These are phyloP conservation scores for Stephanodiscus triporus DNA, from an alignment of 108 stramenopile genomes.

Conservation along the genomic window DNA sequence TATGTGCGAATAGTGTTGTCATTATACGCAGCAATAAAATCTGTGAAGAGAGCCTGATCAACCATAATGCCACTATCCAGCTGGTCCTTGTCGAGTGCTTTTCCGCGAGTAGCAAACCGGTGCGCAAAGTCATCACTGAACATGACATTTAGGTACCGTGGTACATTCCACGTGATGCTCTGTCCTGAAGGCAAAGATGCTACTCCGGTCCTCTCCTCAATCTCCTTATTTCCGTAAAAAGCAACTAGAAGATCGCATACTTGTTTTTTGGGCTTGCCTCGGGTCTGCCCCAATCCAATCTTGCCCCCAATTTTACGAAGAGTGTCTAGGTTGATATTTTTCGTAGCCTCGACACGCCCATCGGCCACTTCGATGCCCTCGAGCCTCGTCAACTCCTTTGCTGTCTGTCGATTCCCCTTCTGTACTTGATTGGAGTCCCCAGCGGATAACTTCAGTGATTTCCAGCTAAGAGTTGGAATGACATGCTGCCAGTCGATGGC, in stretches of 20 bases:
- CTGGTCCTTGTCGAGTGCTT: neutral
- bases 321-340: neutral
- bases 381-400: neutral
- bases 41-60: constrained; percentile 1
- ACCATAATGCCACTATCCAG: neutral
- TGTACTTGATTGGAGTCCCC: no score
- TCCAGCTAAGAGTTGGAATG: no score
- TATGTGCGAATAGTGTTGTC: neutral
- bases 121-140: neutral
- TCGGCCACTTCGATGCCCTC: neutral
- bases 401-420: no score
- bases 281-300: neutral
- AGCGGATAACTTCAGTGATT: no score
- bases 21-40: constrained; percentile 1
- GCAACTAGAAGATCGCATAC: neutral
- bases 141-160: constrained; percentile 4
- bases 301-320: neutral
- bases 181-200: neutral
- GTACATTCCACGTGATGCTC: neutral
- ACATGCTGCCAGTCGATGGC: no score
- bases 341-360: neutral
- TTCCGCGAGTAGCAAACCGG: constrained; percentile 3
- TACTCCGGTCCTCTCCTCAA: neutral
- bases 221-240: neutral
- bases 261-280: neutral